Evolutionary conservation across 306 rosid genomes (phyloP).

Genomic region (Fagus crenata): DNA sequence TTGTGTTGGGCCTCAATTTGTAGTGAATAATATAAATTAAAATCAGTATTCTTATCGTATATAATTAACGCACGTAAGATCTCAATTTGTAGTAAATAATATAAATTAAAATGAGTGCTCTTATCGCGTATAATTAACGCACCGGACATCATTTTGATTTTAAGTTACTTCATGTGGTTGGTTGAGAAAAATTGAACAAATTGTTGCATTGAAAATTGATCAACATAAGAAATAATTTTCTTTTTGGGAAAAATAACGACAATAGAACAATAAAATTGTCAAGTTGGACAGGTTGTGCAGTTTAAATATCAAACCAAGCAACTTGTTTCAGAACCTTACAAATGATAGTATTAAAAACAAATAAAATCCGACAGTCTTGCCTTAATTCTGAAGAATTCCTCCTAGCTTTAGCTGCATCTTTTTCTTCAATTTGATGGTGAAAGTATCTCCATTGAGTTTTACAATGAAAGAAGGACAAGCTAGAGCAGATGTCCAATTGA

Average conservation of each 20-base stretch:
- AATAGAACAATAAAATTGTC: neutral
- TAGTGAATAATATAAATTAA: neutral
- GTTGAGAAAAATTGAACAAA: neutral
- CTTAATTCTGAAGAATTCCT: conserved; percentile 24
- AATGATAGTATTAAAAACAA: neutral
- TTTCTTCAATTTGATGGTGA: conserved; percentile 11
- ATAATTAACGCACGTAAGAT: neutral
- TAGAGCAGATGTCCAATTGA: conserved; percentile 33
- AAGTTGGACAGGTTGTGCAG: neutral
- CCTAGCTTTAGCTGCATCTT: neutral
- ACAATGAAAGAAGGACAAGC: conserved; percentile 16
- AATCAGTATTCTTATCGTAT: neutral
- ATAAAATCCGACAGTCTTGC: conserved; percentile 34
- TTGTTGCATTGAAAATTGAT: neutral
- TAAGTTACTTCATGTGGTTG: conserved; percentile 14
- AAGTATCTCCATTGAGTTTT: conserved; percentile 24
- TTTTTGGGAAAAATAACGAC: neutral
- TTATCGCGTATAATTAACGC: neutral
- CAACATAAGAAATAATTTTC: conserved; percentile 7
- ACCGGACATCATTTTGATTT: neutral
- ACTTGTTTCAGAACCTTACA: conserved; percentile 8
- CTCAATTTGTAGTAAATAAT: neutral
- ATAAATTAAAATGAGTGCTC: neutral
- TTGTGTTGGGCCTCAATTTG: neutral
- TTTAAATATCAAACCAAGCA: conserved; percentile 23